These are phyloP conservation scores for Angomonas desouzai DNA, from an alignment of 208 protist species.

Conservation along the genomic window DNA sequence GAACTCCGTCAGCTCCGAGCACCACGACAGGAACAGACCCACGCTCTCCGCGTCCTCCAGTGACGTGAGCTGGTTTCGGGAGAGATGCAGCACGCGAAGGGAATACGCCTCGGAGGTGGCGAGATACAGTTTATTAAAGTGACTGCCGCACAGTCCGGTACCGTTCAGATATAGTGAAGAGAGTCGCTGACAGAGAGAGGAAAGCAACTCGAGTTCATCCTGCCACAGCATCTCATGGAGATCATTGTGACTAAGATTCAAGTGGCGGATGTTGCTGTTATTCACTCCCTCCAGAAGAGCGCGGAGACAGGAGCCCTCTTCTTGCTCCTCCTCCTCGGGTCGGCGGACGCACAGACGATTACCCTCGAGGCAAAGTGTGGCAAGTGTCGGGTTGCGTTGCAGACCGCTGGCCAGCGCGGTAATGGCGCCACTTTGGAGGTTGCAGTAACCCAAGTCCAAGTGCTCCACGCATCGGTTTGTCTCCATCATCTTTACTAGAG, in stretches of 20 bases:
- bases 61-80: constrained; percentile 41
- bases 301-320: constrained; percentile 35
- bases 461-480: constrained; percentile 44
- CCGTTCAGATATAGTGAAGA: constrained; percentile 46
- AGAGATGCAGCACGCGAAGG: constrained; percentile 42
- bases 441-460: constrained; percentile 71
- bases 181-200: constrained; percentile 33
- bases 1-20: constrained; percentile 42
- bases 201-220: constrained; percentile 48
- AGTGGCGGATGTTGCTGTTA: constrained; percentile 30
- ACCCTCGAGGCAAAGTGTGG: constrained; percentile 56
- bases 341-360: constrained; percentile 39
- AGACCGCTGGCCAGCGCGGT: constrained; percentile 36
- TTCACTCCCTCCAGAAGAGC: constrained; percentile 24
- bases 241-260: constrained; percentile 67
- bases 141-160: constrained; percentile 31
- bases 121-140: constrained; percentile 31
- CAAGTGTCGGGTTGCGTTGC: constrained; percentile 35
- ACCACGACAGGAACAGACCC: constrained; percentile 34
- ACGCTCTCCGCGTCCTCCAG: constrained; percentile 34
- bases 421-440: constrained; percentile 40
- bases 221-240: constrained; percentile 41
- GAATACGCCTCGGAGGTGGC: constrained; percentile 11
- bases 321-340: constrained; percentile 14
- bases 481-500: constrained; percentile 37